phyloP scores from a whole-genome alignment of 2,329 filamentous ascomycete genomes.

The Alternaria triticimaculans region DNA sequence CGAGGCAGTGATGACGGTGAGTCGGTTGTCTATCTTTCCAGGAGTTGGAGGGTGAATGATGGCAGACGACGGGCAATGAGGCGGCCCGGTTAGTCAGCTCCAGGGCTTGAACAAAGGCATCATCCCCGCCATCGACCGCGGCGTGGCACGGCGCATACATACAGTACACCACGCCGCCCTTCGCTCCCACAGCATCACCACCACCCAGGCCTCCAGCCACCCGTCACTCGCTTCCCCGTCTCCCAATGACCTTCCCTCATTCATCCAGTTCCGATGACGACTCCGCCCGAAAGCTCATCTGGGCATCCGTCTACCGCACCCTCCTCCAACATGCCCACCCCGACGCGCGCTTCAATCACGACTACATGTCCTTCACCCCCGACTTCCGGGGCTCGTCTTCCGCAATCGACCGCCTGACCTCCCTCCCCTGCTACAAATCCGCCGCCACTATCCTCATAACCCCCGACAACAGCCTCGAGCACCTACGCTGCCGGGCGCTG shows the following conservation, averaged over 20 bases:
- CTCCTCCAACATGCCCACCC: slow-evolving; percentile 50
- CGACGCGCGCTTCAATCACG: slow-evolving; percentile 54
- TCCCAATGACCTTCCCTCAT: slow-evolving; percentile 22
- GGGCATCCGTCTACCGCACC: slow-evolving; percentile 43
- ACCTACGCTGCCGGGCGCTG: slow-evolving; percentile 48
- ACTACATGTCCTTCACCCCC: slow-evolving; percentile 54
- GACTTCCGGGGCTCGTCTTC: slow-evolving; percentile 50
- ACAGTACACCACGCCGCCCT: background rate
- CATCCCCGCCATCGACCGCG: background rate
- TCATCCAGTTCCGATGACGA: background rate
- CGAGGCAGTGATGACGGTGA: background rate
- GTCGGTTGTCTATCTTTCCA: background rate
- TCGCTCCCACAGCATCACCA: background rate
- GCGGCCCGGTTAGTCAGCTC: background rate
- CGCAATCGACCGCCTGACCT: slow-evolving; percentile 41
- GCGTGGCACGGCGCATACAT: background rate
- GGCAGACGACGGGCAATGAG: background rate
- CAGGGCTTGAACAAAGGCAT: background rate
- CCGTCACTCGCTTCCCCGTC: background rate
- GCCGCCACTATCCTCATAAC: slow-evolving; percentile 50
- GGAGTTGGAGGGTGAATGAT: no score
- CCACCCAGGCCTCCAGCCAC: background rate
- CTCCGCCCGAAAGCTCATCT: slow-evolving; percentile 23
- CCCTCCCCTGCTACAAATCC: slow-evolving; percentile 42
- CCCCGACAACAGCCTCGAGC: slow-evolving; percentile 55